A percentile compares a stretch with the other conserved stretches of the same genome.
phyloP scores from a whole-genome alignment of 2,329 filamentous ascomycete genomes.

The Exophiala xenobiotica region DNA sequence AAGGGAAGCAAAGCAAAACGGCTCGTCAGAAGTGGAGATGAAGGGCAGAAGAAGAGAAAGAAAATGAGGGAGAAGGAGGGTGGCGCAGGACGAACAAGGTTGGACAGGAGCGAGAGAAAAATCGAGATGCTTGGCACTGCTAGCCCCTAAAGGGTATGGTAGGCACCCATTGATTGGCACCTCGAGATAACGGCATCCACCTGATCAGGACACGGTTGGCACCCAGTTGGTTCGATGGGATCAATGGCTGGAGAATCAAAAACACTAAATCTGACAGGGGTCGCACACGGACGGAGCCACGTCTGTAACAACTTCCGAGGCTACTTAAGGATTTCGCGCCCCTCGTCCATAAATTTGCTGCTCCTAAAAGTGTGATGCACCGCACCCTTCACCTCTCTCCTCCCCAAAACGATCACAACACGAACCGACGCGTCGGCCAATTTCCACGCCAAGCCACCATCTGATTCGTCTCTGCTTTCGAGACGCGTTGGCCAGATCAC shows the following conservation, averaged over 20 bases:
- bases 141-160: neutral
- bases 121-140: slow-evolving; percentile 2
- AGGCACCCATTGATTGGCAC: neutral
- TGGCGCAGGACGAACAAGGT: neutral
- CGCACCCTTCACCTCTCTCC: neutral
- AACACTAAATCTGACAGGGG: slow-evolving; percentile 3
- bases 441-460: slow-evolving; percentile 17
- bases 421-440: neutral
- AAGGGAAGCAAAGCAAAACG: slow-evolving; percentile 2
- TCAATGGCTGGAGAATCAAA: neutral
- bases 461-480: slow-evolving; percentile 16
- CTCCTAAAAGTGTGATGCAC: slow-evolving; percentile 16
- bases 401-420: neutral
- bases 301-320: slow-evolving; percentile 11
- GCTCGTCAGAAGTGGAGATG: neutral
- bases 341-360: slow-evolving; percentile 13
- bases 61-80: neutral
- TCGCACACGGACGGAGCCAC: neutral
- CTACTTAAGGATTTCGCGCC: slow-evolving; percentile 19
- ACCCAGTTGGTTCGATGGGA: neutral
- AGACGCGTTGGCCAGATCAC: slow-evolving; percentile 2
- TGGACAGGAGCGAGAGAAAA: slow-evolving; percentile 3
- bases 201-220: too few relatives aligned
- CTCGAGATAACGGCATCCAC: neutral
- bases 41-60: neutral